Percentiles rank a stretch among this genome's conserved stretches.
Evolutionary conservation across 2,329 filamentous ascomycete genomes (phyloP).

Genomic region (Pseudogymnoascus sp.): DNA sequence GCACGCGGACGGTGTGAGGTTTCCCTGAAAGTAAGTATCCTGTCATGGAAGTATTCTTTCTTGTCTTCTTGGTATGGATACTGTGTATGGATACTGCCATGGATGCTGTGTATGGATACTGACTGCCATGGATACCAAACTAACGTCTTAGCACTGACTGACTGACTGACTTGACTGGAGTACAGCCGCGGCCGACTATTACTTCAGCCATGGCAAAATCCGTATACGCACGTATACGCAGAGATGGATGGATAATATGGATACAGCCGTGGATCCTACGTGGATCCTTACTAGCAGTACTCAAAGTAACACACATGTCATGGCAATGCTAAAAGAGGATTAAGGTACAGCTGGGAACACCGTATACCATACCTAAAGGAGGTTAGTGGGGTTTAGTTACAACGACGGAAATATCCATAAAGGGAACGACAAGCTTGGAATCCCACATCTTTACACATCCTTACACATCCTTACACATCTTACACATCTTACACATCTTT

Average conservation of each 20-base stretch:
- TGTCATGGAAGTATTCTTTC: background rate
- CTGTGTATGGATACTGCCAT: too few relatives aligned
- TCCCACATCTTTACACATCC: background rate
- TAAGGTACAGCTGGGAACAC: background rate
- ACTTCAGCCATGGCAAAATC: too few relatives aligned
- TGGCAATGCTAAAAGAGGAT: background rate
- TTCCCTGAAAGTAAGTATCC: background rate
- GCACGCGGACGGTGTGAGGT: background rate
- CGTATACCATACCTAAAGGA: too few relatives aligned
- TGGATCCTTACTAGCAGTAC: background rate
- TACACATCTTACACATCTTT: background rate
- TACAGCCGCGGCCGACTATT: too few relatives aligned
- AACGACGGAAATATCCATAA: background rate
- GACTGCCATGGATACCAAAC: too few relatives aligned
- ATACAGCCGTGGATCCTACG: background rate
- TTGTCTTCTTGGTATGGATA: too few relatives aligned
- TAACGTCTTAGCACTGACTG: too few relatives aligned
- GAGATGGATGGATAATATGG: too few relatives aligned
- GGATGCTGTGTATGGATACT: too few relatives aligned
- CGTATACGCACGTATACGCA: too few relatives aligned
- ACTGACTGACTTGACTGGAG: too few relatives aligned
- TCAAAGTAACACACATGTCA: background rate
- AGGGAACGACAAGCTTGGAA: background rate
- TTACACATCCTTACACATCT: background rate
- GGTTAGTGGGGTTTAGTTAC: too few relatives aligned